Evolutionary conservation across 2,329 filamentous ascomycete genomes (phyloP).

Genomic region (Colletotrichum tropicicola): DNA sequence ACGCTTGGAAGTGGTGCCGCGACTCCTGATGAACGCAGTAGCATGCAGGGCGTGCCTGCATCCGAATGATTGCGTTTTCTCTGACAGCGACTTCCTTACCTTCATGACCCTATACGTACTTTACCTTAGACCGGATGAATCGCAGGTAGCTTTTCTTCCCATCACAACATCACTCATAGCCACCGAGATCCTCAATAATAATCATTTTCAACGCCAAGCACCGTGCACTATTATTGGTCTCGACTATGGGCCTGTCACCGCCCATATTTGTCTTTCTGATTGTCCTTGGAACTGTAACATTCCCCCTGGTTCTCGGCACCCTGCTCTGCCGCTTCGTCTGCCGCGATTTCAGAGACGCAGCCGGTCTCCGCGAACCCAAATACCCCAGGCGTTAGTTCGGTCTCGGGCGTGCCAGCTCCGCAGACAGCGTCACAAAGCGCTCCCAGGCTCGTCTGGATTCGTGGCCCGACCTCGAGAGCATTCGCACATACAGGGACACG

Average conservation of each 20-base stretch:
- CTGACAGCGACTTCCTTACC: constrained; percentile 23
- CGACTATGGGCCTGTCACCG: constrained; percentile 21
- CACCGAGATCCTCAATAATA: constrained; percentile 9
- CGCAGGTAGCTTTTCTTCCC: background rate
- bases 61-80: constrained; percentile 15
- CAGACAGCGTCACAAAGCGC: background rate
- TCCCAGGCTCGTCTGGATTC: constrained; percentile 36
- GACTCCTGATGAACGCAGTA: constrained; percentile 32
- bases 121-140: background rate
- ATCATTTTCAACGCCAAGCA: constrained; percentile 5
- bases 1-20: constrained; percentile 48
- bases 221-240: background rate
- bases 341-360: constrained; percentile 23
- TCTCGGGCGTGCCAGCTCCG: background rate
- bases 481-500: background rate
- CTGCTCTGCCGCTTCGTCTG: constrained; percentile 19
- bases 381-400: constrained; percentile 13
- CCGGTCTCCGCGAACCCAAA: constrained; percentile 13
- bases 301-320: background rate
- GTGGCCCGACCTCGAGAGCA: constrained; percentile 45
- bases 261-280: constrained; percentile 10
- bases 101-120: constrained; percentile 3
- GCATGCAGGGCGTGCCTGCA: constrained; percentile 23
- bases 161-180: background rate
- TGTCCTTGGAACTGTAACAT: constrained; percentile 11